A percentile compares a stretch with the other conserved stretches of the same genome.
Evolutionary conservation across 805 yeast genomes (phyloP).

Genomic region (Blastobotrys muscicola): DNA sequence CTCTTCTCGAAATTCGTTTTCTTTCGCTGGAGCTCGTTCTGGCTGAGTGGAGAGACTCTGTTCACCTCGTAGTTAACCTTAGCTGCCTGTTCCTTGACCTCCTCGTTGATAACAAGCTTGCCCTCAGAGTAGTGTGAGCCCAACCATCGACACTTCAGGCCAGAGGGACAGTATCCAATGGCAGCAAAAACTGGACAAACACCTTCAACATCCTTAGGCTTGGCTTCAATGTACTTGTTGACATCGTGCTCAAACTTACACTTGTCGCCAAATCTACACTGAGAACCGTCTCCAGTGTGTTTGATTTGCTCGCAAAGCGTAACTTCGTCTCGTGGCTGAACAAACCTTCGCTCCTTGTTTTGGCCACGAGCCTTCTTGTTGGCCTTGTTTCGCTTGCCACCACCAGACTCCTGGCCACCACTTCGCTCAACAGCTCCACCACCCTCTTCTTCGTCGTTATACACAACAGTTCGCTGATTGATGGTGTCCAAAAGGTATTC

Average conservation of each 20-base stretch:
- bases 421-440: conserved; percentile 15
- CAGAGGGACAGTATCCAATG: conserved; percentile 86
- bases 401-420: conserved; percentile 40
- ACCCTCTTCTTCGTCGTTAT: conserved; percentile 19
- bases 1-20: conserved; percentile 50
- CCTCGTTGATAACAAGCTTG: conserved; percentile 37
- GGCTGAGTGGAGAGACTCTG: conserved; percentile 39
- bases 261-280: conserved; percentile 50
- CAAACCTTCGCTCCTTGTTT: conserved; percentile 70
- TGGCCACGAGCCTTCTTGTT: conserved; percentile 60
- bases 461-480: conserved; percentile 6
- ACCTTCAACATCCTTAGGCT: conserved; percentile 66
- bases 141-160: conserved; percentile 88
- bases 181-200: conserved; percentile 75
- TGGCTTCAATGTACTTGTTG: conserved; percentile 48
- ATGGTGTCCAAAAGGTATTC: conserved; percentile 44
- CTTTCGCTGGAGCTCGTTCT: conserved; percentile 48
- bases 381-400: conserved; percentile 35
- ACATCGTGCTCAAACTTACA: conserved; percentile 79
- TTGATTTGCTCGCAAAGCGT: conserved; percentile 53
- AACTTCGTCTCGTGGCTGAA: conserved; percentile 53
- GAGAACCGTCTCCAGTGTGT: conserved; percentile 31
- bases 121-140: conserved; percentile 48
- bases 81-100: conserved; percentile 28
- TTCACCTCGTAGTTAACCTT: conserved; percentile 52